Conservation (phyloP, 2,329 filamentous ascomycete genomes). For the Xylariales sp. region DNA sequence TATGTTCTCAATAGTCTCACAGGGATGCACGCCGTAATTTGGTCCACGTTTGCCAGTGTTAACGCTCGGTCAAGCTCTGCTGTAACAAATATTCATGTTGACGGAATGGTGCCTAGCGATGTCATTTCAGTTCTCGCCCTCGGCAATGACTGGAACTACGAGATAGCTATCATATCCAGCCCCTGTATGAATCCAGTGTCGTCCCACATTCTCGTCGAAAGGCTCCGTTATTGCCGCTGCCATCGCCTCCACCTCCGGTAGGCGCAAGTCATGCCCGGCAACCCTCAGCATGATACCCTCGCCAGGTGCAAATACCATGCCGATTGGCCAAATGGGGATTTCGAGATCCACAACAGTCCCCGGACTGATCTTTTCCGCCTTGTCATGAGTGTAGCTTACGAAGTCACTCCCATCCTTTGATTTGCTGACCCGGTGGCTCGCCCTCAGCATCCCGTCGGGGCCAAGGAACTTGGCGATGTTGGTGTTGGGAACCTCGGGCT, state of each 20-base stretch:
- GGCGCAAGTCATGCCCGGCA: slow-evolving; percentile 17
- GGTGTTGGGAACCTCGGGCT: slow-evolving; percentile 11
- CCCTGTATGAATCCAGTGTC: slow-evolving; percentile 2
- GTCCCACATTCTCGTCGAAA: slow-evolving; percentile 1
- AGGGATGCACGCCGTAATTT: too few relatives aligned
- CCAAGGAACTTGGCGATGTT: slow-evolving; percentile 16
- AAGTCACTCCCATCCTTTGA: background rate
- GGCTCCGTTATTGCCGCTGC: background rate
- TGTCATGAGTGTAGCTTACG: slow-evolving; percentile 3
- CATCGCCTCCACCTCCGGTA: slow-evolving; percentile 4
- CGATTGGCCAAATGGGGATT: slow-evolving; percentile 17
- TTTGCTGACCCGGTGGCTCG: slow-evolving; percentile 6
- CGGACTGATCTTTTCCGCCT: slow-evolving; percentile 5
- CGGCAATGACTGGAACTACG: slow-evolving; percentile 1
- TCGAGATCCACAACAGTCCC: slow-evolving; percentile 11
- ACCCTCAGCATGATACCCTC: slow-evolving; percentile 16
- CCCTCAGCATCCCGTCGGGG: slow-evolving; percentile 16
- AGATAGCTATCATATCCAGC: background rate
- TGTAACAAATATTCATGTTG: too few relatives aligned
- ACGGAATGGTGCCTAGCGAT: too few relatives aligned
- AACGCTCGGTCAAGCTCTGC: too few relatives aligned
- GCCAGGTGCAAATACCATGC: slow-evolving; percentile 18
- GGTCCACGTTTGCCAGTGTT: too few relatives aligned
- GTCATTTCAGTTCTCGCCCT: too few relatives aligned
- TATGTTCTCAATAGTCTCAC: too few relatives aligned